A percentile compares a stretch with the other conserved stretches of the same genome.
Conservation (phyloP, 2,329 filamentous ascomycete species). For the Drechmeria coniospora region DNA sequence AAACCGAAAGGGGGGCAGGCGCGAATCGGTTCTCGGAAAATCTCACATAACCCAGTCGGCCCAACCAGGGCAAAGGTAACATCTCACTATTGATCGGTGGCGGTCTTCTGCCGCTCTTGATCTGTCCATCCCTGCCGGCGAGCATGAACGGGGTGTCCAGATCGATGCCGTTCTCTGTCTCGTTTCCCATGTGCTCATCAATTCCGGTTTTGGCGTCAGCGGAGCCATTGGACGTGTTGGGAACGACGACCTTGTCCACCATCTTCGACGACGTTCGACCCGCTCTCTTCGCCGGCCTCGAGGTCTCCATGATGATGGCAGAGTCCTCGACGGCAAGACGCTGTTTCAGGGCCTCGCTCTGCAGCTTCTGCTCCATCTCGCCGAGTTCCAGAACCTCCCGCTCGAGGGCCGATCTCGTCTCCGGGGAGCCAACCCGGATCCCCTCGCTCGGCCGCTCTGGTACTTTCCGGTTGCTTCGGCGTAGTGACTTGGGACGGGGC, state of each 20-base stretch:
- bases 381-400: conserved; percentile 28
- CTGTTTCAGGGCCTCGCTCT: conserved; percentile 26
- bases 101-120: conserved; percentile 29
- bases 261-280: neutral
- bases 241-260: neutral
- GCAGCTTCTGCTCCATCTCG: conserved; percentile 33
- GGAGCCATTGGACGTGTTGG: neutral
- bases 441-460: conserved; percentile 1
- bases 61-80: conserved; percentile 80
- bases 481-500: conserved; percentile 8
- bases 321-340: conserved; percentile 30
- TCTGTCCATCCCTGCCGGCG: neutral
- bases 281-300: neutral
- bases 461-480: conserved; percentile 12
- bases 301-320: conserved; percentile 8
- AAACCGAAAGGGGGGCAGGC: too few species aligned
- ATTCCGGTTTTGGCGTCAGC: neutral
- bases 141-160: neutral
- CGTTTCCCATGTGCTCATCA: too few species aligned
- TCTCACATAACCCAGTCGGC: conserved; percentile 72
- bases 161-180: too few species aligned
- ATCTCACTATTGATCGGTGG: conserved; percentile 72
- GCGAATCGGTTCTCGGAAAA: conserved; percentile 2
- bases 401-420: conserved; percentile 11
- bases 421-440: neutral